Conservation (phyloP, 2,329 filamentous ascomycete genomes). For the Apiospora malaysiana region DNA sequence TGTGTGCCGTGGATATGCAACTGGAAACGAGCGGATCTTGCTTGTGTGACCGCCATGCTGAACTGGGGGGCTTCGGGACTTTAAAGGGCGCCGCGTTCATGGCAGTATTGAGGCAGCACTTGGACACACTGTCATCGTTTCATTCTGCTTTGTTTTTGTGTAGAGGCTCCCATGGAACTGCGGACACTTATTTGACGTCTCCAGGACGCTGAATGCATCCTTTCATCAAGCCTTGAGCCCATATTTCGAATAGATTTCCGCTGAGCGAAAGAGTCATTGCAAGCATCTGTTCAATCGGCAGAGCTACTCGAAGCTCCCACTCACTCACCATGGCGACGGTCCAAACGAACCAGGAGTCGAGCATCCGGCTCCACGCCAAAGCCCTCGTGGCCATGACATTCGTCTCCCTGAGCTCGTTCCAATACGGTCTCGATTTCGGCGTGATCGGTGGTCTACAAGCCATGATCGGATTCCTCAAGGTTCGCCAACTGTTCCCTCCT, state of each 20-base stretch:
- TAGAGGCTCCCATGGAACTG: too few relatives aligned
- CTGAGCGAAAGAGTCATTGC: not conserved
- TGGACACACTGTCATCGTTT: not conserved
- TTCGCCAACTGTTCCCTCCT: slow-evolving; percentile 23
- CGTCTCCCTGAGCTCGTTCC: slow-evolving; percentile 40
- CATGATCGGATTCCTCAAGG: slow-evolving; percentile 41
- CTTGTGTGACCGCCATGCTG: not conserved
- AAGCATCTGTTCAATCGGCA: not conserved
- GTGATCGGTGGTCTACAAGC: slow-evolving; percentile 41
- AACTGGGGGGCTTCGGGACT: not conserved
- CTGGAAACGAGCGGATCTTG: not conserved
- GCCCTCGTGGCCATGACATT: slow-evolving; percentile 34
- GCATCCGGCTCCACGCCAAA: slow-evolving; percentile 23
- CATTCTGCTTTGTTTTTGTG: too few relatives aligned
- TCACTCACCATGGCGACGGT: not conserved
- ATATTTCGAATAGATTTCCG: not conserved
- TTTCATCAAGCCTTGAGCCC: not conserved
- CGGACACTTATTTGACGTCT: not conserved
- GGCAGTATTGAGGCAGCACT: not conserved
- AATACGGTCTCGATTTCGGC: slow-evolving; percentile 42
- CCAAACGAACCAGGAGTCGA: not conserved
- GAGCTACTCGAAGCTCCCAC: too few relatives aligned
- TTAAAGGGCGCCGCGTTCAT: not conserved
- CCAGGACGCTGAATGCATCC: not conserved
- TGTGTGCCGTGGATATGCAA: not conserved